These are phyloP conservation scores for Aurantiochytrium sp. DNA, from an alignment of 108 stramenopile species.

Conservation along the genomic window DNA sequence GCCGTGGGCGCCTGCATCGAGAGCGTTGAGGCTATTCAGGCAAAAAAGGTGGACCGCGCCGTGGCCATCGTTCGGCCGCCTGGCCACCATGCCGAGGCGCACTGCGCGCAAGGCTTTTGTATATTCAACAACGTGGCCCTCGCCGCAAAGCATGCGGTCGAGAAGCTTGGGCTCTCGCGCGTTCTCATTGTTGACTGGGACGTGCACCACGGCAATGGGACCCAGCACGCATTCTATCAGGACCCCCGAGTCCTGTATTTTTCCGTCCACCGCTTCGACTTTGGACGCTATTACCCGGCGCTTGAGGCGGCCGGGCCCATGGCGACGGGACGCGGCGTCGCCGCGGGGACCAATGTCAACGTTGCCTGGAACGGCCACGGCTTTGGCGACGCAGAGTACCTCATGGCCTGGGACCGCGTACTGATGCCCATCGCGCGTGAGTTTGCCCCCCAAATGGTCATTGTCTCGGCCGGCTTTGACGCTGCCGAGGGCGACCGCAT, in stretches of 20 bases:
- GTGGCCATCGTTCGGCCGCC: conserved; percentile 75
- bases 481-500: conserved; percentile 64
- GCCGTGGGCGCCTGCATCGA: conserved; percentile 29
- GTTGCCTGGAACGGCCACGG: conserved; percentile 67
- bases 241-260: conserved; percentile 65
- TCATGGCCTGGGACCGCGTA: conserved; percentile 55
- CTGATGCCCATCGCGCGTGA: conserved; percentile 61
- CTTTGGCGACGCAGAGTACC: conserved; percentile 70
- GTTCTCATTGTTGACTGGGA: conserved; percentile 67
- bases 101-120: conserved; percentile 70
- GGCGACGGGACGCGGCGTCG: conserved; percentile 51
- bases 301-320: conserved; percentile 46
- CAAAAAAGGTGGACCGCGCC: conserved; percentile 47
- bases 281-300: conserved; percentile 62
- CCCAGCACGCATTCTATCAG: conserved; percentile 62
- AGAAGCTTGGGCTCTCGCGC: conserved; percentile 9
- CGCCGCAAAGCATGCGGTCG: conserved; percentile 63
- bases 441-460: conserved; percentile 65
- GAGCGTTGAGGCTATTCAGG: background rate
- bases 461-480: conserved; percentile 81
- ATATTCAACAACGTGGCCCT: conserved; percentile 79
- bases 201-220: conserved; percentile 83
- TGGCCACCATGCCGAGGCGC: conserved; percentile 75
- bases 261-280: conserved; percentile 67
- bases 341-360: conserved; percentile 67